Evolutionary conservation across 2,329 filamentous ascomycete genomes (phyloP).

Genomic region (Ustulina deusta): DNA sequence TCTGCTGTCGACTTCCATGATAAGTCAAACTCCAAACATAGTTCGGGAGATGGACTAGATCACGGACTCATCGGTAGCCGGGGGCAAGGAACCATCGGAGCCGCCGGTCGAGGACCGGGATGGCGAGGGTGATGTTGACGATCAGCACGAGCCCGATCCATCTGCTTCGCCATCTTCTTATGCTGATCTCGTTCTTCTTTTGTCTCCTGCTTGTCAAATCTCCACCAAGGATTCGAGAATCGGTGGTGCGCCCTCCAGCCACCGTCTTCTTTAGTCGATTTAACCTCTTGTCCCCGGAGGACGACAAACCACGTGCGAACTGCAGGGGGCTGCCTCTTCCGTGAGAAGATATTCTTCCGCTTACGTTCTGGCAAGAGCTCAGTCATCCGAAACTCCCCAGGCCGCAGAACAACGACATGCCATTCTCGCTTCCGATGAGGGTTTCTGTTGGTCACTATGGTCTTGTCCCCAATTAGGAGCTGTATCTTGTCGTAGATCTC

Average conservation of each 20-base stretch:
- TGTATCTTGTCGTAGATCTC: constrained; percentile 40
- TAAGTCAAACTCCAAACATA: neutral
- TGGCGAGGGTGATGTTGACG: neutral
- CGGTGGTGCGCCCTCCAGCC: constrained; percentile 41
- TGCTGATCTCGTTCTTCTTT: constrained; percentile 36
- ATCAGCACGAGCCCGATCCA: constrained; percentile 20
- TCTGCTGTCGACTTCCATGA: neutral
- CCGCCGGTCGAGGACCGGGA: constrained; percentile 6
- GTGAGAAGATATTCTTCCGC: constrained; percentile 41
- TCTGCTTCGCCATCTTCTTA: constrained; percentile 36
- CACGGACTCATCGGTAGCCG: constrained; percentile 1
- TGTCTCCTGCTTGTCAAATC: constrained; percentile 40
- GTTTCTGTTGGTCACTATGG: constrained; percentile 40
- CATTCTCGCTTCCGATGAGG: constrained; percentile 44
- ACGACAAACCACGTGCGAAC: constrained; percentile 39
- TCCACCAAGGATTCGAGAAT: constrained; percentile 45
- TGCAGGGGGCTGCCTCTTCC: constrained; percentile 29
- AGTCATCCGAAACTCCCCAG: constrained; percentile 43
- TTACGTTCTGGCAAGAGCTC: constrained; percentile 44
- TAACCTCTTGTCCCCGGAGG: constrained; percentile 44
- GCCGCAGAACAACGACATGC: constrained; percentile 42
- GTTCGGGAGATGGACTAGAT: neutral
- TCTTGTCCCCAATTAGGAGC: constrained; percentile 40
- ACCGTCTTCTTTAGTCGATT: constrained; percentile 41
- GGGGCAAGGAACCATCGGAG: neutral